Evolutionary conservation across 2,329 filamentous ascomycete genomes (phyloP).

Genomic region (Aspergillus ruber): DNA sequence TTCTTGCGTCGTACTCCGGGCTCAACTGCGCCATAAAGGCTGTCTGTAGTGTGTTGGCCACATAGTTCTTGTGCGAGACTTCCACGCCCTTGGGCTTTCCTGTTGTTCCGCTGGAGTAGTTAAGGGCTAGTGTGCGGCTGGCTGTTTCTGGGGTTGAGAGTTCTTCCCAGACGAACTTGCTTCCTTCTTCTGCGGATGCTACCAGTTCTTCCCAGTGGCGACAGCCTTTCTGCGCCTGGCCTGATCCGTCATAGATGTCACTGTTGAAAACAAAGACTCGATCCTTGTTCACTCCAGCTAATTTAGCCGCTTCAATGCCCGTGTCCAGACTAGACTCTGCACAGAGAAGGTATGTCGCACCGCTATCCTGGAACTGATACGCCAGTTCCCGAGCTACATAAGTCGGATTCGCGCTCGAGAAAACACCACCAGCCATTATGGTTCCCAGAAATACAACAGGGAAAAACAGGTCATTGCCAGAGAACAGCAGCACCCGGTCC

Average conservation of each 20-base stretch:
- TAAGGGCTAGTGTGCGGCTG: constrained; percentile 53
- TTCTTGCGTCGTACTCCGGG: constrained; percentile 44
- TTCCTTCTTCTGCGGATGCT: constrained; percentile 45
- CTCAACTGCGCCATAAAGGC: constrained; percentile 43
- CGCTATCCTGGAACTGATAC: constrained; percentile 67
- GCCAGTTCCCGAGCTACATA: constrained; percentile 66
- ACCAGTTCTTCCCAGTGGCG: constrained; percentile 61
- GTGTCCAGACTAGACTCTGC: constrained; percentile 54
- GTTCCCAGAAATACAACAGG: constrained; percentile 65
- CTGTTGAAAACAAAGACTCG: constrained; percentile 63
- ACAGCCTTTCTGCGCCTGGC: constrained; percentile 36
- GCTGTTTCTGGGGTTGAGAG: constrained; percentile 36
- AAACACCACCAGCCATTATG: constrained; percentile 71
- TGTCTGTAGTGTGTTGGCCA: constrained; percentile 62
- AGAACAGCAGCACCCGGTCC: constrained; percentile 67
- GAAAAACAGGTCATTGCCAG: constrained; percentile 67
- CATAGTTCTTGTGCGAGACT: constrained; percentile 70
- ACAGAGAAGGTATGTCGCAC: constrained; percentile 58
- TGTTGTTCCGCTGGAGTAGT: constrained; percentile 70
- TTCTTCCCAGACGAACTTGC: constrained; percentile 55
- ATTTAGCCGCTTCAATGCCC: constrained; percentile 59
- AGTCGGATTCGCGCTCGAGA: constrained; percentile 67
- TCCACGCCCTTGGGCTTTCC: constrained; percentile 79
- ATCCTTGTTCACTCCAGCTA: constrained; percentile 49
- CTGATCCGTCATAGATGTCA: constrained; percentile 41